Conservation (phyloP, 1,139 yeast genomes). For the Candida neerlandica region DNA sequence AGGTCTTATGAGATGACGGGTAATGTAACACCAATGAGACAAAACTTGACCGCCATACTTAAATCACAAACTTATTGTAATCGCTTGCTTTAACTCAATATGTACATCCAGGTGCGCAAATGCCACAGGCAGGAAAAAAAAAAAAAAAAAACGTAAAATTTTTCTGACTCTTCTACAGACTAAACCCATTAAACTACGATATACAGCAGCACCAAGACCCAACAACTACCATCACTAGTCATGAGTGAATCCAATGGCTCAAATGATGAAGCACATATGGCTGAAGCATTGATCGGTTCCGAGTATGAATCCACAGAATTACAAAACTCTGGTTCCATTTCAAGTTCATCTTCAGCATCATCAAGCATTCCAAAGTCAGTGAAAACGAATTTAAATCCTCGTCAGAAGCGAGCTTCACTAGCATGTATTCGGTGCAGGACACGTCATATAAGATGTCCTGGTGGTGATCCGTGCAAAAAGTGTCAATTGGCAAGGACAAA, state of each 20-base stretch:
- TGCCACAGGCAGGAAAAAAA: neutral
- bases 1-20: neutral
- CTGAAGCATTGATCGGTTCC: neutral
- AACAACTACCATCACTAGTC: neutral
- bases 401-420: slow-evolving; percentile 37
- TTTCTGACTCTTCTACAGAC: slow-evolving; percentile 1
- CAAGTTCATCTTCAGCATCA: slow-evolving; percentile 2
- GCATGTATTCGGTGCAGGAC: slow-evolving; percentile 74
- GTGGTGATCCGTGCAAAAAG: slow-evolving; percentile 74
- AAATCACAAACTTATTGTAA: neutral
- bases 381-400: slow-evolving; percentile 8
- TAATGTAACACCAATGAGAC: no score
- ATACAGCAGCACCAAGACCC: neutral
- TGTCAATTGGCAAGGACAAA: slow-evolving; percentile 59
- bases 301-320: neutral
- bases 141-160: slow-evolving; percentile 1
- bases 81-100: neutral
- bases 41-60: no score
- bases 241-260: slow-evolving; percentile 2
- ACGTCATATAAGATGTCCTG: slow-evolving; percentile 80
- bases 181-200: neutral
- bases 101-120: neutral
- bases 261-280: neutral
- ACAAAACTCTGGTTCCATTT: slow-evolving; percentile 3
- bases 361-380: neutral